Evolutionary conservation across 148 eudicot genomes (phyloP).

Genomic region (Cornus suecica): DNA sequence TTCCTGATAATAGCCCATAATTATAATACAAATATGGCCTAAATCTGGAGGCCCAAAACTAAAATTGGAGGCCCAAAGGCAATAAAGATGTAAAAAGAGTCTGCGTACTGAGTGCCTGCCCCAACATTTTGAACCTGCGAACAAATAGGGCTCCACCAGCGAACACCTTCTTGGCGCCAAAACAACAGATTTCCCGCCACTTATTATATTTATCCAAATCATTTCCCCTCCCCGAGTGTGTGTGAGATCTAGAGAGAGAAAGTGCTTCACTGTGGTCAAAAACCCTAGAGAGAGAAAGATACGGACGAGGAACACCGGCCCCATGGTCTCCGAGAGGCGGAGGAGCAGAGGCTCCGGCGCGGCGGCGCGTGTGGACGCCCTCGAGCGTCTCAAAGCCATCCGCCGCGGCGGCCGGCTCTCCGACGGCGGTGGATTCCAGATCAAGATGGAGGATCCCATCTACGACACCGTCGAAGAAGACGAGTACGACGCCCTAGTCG

Average conservation of each 20-base stretch:
- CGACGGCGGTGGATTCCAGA: conserved; percentile 25
- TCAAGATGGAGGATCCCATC: conserved; percentile 74
- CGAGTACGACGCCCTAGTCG: conserved; percentile 73
- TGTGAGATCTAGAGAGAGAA: neutral
- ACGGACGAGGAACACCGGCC: conserved; percentile 50
- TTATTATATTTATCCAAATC: neutral
- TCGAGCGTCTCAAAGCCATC: conserved; percentile 61
- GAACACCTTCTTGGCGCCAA: conserved; percentile 9
- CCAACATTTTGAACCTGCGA: neutral
- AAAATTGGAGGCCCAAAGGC: too few relatives aligned
- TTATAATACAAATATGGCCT: too few relatives aligned
- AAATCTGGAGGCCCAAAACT: too few relatives aligned
- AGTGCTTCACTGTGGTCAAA: neutral
- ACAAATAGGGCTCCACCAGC: neutral
- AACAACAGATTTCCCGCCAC: conserved; percentile 12
- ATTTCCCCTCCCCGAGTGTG: neutral
- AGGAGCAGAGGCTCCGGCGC: conserved; percentile 43
- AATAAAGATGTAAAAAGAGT: too few relatives aligned
- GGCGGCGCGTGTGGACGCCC: conserved; percentile 52
- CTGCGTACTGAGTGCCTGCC: neutral
- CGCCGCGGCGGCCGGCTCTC: conserved; percentile 51
- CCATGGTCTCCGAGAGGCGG: conserved; percentile 40
- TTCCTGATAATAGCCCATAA: too few relatives aligned
- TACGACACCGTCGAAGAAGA: conserved; percentile 90
- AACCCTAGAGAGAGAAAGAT: conserved; percentile 9